Conservation (phyloP, 768 basidiomycete species). For the Lentinula raphanica region DNA sequence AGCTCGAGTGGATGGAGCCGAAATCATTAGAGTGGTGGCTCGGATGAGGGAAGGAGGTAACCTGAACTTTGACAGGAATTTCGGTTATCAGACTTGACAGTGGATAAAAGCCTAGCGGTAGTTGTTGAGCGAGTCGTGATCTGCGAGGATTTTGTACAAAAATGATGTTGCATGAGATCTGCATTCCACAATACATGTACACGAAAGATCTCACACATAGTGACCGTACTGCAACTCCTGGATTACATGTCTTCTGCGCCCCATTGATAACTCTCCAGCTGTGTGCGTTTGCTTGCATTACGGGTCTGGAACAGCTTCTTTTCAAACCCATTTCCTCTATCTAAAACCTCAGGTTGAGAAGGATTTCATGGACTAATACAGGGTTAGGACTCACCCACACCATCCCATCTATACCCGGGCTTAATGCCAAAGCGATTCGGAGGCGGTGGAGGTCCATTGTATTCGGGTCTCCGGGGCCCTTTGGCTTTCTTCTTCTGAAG, state of each 20-base stretch:
- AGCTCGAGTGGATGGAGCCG: background rate
- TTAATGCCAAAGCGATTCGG: constrained; percentile 95
- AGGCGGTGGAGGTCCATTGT: constrained; percentile 80
- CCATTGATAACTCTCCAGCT: constrained; percentile 76
- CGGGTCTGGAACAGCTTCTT: constrained; percentile 82
- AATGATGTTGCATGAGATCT: background rate
- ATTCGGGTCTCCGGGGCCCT: constrained; percentile 78
- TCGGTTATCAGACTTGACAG: no score
- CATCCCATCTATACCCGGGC: constrained; percentile 98
- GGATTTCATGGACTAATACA: background rate
- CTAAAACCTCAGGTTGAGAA: constrained; percentile 31
- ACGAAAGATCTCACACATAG: background rate
- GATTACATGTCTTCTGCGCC: constrained; percentile 88
- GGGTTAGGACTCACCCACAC: constrained; percentile 67
- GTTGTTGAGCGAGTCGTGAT: no score
- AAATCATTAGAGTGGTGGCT: background rate
- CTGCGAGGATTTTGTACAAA: no score
- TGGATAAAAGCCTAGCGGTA: no score
- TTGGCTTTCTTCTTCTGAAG: constrained; percentile 68
- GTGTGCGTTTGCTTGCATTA: constrained; percentile 69
- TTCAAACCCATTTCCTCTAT: constrained; percentile 92
- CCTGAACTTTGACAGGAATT: no score
- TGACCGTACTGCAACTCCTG: background rate
- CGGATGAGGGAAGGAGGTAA: no score
- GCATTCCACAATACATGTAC: background rate